These are phyloP conservation scores for Eucalyptus regnans DNA, from an alignment of 345 rosid genomes.

Conservation along the genomic window DNA sequence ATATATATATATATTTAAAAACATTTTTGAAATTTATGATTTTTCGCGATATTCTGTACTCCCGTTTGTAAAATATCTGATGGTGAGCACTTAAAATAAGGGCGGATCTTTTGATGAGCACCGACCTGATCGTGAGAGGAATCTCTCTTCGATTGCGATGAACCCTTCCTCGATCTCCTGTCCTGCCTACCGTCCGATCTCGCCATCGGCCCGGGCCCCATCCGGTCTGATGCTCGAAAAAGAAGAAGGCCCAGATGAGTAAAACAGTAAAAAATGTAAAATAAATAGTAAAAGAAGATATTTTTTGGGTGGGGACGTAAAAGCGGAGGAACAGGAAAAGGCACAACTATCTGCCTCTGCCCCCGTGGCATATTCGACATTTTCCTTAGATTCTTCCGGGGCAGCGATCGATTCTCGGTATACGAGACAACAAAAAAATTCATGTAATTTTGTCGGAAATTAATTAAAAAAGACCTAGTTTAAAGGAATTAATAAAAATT, in stretches of 20 bases:
- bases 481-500: neutral
- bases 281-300: neutral
- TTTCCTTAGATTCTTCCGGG: neutral
- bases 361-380: neutral
- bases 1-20: neutral
- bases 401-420: neutral
- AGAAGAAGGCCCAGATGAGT: neutral
- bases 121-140: slow-evolving; percentile 31
- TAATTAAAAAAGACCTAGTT: neutral
- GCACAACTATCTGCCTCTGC: neutral
- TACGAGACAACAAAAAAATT: neutral
- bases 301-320: neutral
- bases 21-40: neutral
- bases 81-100: neutral
- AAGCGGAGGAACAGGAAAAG: neutral
- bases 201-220: neutral
- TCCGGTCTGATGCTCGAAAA: neutral
- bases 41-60: neutral
- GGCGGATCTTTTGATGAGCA: neutral
- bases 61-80: neutral
- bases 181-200: neutral
- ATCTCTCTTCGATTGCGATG: neutral
- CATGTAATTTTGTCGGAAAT: neutral
- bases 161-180: slow-evolving; percentile 12
- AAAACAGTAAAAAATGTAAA: neutral